Conservation (phyloP, 371 early-diverging fungal genomes). For the Mucor irregularis region DNA sequence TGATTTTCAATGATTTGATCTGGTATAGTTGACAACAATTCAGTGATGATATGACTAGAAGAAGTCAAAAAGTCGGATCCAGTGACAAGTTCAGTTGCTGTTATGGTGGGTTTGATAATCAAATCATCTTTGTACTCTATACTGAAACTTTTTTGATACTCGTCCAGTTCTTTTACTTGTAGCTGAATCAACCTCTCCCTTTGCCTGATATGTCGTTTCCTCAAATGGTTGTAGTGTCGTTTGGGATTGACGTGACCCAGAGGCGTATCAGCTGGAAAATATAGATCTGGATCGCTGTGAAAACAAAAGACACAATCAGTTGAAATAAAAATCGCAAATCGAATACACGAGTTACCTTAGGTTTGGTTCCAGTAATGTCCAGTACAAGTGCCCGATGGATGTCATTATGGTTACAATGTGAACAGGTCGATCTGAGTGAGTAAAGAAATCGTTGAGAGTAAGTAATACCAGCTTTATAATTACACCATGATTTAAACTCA, state of each 20-base stretch:
- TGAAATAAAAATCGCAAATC: too few species aligned
- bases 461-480: too few species aligned
- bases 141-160: constrained; percentile 7
- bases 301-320: too few species aligned
- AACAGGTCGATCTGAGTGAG: too few species aligned
- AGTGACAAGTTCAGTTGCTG: constrained; percentile 6
- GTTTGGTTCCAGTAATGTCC: too few species aligned
- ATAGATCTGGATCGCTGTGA: constrained; percentile 1
- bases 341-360: too few species aligned
- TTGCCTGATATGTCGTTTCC: constrained; percentile 7
- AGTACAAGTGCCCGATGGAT: too few species aligned
- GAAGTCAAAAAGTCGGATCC: constrained; percentile 1
- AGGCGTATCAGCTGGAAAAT: constrained; percentile 19
- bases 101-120: background rate
- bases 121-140: background rate
- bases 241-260: background rate
- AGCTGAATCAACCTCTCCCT: background rate
- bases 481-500: too few species aligned
- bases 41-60: background rate
- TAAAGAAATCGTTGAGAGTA: too few species aligned
- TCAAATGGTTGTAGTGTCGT: background rate
- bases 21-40: background rate
- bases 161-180: constrained; percentile 6
- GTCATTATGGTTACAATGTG: too few species aligned
- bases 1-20: background rate